A percentile compares a stretch with the other conserved stretches of the same genome.
phyloP scores from a whole-genome alignment of 352 stramenopile genomes.

The Blastocystis hominis region DNA sequence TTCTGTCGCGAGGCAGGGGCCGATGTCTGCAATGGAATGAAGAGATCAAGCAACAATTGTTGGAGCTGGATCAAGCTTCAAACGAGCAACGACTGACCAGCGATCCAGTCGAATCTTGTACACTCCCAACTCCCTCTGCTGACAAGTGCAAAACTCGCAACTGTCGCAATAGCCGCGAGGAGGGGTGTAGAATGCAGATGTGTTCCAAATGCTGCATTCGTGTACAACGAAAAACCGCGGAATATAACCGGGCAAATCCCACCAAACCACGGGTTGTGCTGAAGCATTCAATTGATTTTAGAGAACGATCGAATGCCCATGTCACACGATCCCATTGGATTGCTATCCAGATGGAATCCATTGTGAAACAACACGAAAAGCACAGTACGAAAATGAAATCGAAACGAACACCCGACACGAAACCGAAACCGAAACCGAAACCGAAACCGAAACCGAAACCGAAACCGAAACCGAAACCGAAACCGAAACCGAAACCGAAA shows the following conservation, averaged over 20 bases:
- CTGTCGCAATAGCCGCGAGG: background rate
- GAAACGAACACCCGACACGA: no score
- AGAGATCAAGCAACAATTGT: background rate
- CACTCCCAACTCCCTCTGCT: background rate
- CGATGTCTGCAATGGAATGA: background rate
- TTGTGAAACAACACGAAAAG: background rate
- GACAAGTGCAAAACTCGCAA: conserved; percentile 9
- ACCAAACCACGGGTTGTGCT: background rate
- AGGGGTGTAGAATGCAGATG: background rate
- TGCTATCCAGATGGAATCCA: background rate
- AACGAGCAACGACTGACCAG: background rate
- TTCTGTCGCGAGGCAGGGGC: background rate
- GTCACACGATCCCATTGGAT: background rate
- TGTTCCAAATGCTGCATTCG: background rate
- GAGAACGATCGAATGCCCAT: background rate
- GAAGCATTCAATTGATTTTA: background rate
- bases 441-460: no score
- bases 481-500: background rate
- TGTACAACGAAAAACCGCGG: background rate
- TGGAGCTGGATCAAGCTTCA: background rate
- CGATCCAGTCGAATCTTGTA: background rate
- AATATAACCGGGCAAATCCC: background rate
- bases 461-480: background rate
- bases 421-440: no score
- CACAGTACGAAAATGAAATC: background rate